phyloP scores from a whole-genome alignment of 371 early-diverging fungal genomes.

The Neoconidiobolus thromboides region DNA sequence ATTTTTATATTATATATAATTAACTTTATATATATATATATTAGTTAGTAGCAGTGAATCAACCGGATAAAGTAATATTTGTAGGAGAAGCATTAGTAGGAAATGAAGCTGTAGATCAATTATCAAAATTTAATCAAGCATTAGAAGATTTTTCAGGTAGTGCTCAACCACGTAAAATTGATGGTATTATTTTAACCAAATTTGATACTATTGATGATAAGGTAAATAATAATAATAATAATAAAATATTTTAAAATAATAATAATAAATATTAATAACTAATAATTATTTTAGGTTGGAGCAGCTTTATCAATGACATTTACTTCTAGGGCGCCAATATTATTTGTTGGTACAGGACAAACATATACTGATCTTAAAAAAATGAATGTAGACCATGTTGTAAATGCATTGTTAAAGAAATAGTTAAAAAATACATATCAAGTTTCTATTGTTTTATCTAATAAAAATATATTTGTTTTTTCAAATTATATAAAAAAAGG shows the following conservation, averaged over 20 bases:
- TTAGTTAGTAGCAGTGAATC: constrained; percentile 75
- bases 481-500: too few relatives aligned
- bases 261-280: too few relatives aligned
- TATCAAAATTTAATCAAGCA: constrained; percentile 94
- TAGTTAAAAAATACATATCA: not conserved
- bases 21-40: not conserved
- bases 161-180: constrained; percentile 74
- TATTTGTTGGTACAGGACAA: constrained; percentile 99
- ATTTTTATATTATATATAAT: not conserved
- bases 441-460: too few relatives aligned
- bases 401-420: constrained; percentile 48
- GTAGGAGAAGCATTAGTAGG: constrained; percentile 99
- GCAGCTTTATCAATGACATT: constrained; percentile 96
- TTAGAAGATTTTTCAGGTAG: constrained; percentile 71
- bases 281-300: constrained; percentile 36
- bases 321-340: constrained; percentile 90
- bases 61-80: constrained; percentile 96
- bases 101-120: constrained; percentile 94
- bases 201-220: constrained; percentile 99
- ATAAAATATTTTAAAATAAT: constrained; percentile 22
- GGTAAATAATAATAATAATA: constrained; percentile 19
- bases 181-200: constrained; percentile 95
- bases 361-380: constrained; percentile 92
- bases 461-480: too few relatives aligned
- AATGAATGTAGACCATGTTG: constrained; percentile 70